These are phyloP conservation scores for Podaxis mareebaensis DNA, from an alignment of 768 basidiomycete species.

Conservation along the genomic window DNA sequence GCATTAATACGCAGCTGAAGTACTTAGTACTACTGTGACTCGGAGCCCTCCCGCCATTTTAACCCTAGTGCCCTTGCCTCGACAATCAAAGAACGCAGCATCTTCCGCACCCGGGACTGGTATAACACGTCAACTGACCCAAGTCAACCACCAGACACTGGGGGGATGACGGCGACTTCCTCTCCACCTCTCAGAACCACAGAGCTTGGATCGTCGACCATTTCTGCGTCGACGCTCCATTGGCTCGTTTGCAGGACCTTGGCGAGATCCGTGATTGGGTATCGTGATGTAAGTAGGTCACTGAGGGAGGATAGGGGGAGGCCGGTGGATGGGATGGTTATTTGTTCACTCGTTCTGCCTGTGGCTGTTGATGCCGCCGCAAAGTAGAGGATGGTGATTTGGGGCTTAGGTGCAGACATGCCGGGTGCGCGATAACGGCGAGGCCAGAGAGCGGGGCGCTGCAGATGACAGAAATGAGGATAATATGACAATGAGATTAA, in stretches of 20 bases:
- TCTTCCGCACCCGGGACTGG: neutral
- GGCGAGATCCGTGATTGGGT: constrained; percentile 51
- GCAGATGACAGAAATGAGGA: neutral
- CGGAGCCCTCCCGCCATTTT: neutral
- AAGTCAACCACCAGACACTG: constrained; percentile 73
- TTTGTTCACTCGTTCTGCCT: constrained; percentile 52
- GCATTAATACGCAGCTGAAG: neutral
- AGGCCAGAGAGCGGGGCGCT: neutral
- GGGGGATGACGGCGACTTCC: constrained; percentile 79
- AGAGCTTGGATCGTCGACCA: constrained; percentile 61
- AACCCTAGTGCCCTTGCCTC: neutral
- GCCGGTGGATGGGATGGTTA: constrained; percentile 47
- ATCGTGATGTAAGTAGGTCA: constrained; percentile 50
- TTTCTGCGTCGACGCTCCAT: constrained; percentile 83
- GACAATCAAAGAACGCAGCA: neutral
- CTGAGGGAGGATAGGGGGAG: constrained; percentile 54
- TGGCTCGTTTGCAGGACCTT: constrained; percentile 59
- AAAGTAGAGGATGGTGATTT: constrained; percentile 55
- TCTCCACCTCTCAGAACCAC: constrained; percentile 65
- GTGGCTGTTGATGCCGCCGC: constrained; percentile 71
- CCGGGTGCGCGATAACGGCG: constrained; percentile 1
- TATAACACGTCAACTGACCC: neutral
- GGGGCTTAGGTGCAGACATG: constrained; percentile 26
- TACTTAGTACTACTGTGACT: neutral
- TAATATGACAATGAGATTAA: neutral